These are phyloP conservation scores for Solanum hybrid DNA, from an alignment of 305 asterid genomes.

Conservation along the genomic window DNA sequence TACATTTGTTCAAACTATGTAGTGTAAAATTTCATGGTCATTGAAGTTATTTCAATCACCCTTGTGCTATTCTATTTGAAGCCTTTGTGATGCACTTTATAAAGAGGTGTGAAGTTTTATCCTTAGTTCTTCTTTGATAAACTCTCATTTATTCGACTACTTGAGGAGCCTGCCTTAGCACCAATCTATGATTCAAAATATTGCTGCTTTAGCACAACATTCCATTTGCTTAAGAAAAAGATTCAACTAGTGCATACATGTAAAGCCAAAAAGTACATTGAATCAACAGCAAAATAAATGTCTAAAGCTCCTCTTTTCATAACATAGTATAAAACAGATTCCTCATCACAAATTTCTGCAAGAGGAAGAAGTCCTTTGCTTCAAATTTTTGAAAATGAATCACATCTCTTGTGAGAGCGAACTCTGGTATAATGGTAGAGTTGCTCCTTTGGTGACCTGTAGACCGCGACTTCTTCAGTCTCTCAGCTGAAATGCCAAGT, in stretches of 20 bases:
- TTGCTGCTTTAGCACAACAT: neutral
- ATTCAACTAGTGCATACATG: neutral
- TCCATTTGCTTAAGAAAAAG: neutral
- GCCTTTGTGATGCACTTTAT: neutral
- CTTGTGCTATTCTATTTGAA: neutral
- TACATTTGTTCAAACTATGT: constrained; percentile 1
- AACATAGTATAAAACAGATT: neutral
- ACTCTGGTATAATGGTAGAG: neutral
- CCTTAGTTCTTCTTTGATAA: neutral
- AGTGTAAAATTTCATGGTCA: constrained; percentile 3
- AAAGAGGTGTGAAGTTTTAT: neutral
- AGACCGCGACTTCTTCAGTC: neutral
- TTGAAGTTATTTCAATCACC: neutral
- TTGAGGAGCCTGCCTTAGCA: neutral
- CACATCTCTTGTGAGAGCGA: neutral
- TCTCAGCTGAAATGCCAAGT: neutral
- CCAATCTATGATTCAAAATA: neutral
- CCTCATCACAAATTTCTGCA: neutral
- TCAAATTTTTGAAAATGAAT: neutral
- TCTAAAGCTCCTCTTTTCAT: neutral
- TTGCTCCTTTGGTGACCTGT: neutral
- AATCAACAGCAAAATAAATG: neutral
- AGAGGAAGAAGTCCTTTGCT: neutral
- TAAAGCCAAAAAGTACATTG: neutral
- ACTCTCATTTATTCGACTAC: neutral